Evolutionary conservation across 352 stramenopile genomes (phyloP).

Genomic region (Blastocystis sp.): DNA sequence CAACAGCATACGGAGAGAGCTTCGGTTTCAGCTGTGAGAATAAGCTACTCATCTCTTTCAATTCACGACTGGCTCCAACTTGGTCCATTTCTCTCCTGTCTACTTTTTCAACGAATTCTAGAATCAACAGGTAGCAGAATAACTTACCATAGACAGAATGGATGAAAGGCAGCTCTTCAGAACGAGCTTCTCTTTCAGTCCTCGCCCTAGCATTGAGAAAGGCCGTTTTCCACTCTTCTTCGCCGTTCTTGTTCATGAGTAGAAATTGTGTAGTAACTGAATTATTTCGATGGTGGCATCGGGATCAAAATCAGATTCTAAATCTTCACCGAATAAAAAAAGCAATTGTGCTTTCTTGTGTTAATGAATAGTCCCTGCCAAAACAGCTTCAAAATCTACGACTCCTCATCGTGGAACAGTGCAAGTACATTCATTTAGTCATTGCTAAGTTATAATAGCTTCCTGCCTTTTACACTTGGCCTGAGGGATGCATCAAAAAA

Average conservation of each 20-base stretch:
- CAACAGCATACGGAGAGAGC: not conserved
- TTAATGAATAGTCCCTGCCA: not conserved
- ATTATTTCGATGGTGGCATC: not conserved
- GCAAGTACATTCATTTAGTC: not conserved
- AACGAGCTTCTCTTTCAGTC: not conserved
- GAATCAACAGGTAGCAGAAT: not conserved
- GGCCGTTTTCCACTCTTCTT: not conserved
- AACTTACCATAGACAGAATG: not conserved
- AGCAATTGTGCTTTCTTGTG: not conserved
- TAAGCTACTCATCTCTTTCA: not conserved
- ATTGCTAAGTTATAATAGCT: not conserved
- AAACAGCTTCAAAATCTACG: not conserved
- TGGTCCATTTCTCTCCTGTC: not conserved
- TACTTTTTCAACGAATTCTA: not conserved
- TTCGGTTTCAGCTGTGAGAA: not conserved
- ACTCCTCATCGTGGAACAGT: slow-evolving; percentile 12
- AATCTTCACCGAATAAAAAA: not conserved
- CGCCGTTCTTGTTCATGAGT: not conserved
- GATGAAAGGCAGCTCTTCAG: not conserved
- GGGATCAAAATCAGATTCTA: not conserved
- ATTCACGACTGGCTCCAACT: not conserved
- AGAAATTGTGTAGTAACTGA: not conserved
- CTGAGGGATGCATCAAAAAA: slow-evolving; percentile 7
- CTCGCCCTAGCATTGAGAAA: not conserved
- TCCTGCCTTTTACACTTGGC: not conserved